Percentiles rank a stretch among this genome's conserved stretches.
Evolutionary conservation across 345 rosid genomes (phyloP).

Genomic region (Linum usitatissimum): DNA sequence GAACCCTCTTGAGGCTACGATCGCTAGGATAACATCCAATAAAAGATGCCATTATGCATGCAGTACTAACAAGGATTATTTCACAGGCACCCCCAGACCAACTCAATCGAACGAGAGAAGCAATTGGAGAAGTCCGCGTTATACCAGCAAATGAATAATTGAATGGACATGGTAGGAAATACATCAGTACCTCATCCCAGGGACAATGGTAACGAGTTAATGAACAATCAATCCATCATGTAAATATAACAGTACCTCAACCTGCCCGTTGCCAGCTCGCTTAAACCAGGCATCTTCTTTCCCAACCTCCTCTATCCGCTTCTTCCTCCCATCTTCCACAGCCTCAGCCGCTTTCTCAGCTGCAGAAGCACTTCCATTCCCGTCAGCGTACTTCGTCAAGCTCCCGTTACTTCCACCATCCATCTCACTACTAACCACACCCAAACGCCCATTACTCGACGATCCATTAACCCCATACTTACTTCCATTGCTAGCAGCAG

Average conservation of each 20-base stretch:
- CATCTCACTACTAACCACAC: slow-evolving; percentile 10
- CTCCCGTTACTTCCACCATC: slow-evolving; percentile 34
- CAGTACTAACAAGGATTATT: background rate
- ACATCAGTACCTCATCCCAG: too few relatives aligned
- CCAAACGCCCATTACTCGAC: slow-evolving; percentile 23
- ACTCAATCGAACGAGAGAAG: background rate
- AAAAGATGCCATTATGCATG: background rate
- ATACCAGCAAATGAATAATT: too few relatives aligned
- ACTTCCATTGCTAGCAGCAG: slow-evolving; percentile 18
- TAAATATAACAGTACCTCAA: slow-evolving; percentile 36
- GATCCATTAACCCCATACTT: slow-evolving; percentile 17
- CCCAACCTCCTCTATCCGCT: slow-evolving; percentile 88
- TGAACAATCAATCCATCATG: too few relatives aligned
- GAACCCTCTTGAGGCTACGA: background rate
- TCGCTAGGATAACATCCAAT: background rate
- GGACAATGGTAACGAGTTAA: too few relatives aligned
- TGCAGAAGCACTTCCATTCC: slow-evolving; percentile 21
- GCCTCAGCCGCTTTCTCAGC: slow-evolving; percentile 14
- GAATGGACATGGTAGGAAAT: too few relatives aligned
- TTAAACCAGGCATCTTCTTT: slow-evolving; percentile 96
- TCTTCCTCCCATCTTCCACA: slow-evolving; percentile 60
- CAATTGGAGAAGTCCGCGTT: too few relatives aligned
- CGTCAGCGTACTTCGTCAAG: slow-evolving; percentile 53
- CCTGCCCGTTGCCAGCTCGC: slow-evolving; percentile 26
- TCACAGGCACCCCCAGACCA: background rate